These are phyloP conservation scores for Yarrowia hollandica DNA, from an alignment of 805 yeast genomes.

Conservation along the genomic window DNA sequence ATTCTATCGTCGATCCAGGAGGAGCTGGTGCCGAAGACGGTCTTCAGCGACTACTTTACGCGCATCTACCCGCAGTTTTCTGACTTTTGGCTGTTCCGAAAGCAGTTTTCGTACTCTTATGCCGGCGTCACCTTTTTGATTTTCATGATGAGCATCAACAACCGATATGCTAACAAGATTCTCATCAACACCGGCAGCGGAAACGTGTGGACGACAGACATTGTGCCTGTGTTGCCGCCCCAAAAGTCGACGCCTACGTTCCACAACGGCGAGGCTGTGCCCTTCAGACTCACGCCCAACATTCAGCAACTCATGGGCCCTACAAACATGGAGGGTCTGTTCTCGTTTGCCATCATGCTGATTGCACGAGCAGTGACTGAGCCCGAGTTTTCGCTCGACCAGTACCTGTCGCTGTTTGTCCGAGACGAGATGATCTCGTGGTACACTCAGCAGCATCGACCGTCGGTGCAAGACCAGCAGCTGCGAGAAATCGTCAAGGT, in stretches of 20 bases:
- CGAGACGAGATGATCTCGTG: slow-evolving; percentile 94
- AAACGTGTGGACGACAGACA: slow-evolving; percentile 88
- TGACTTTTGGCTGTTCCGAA: slow-evolving; percentile 96
- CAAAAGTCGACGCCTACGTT: slow-evolving; percentile 74
- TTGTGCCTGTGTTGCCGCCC: slow-evolving; percentile 66
- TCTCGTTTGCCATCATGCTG: slow-evolving; percentile 77
- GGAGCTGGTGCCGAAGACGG: slow-evolving; percentile 77
- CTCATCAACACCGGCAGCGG: slow-evolving; percentile 81
- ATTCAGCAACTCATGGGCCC: slow-evolving; percentile 92
- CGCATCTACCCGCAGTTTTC: slow-evolving; percentile 72
- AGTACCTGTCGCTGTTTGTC: slow-evolving; percentile 87
- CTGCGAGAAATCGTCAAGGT: slow-evolving; percentile 81
- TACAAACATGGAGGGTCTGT: slow-evolving; percentile 87
- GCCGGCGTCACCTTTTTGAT: slow-evolving; percentile 92
- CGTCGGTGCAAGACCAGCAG: slow-evolving; percentile 80
- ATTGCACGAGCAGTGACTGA: slow-evolving; percentile 87
- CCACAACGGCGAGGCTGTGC: slow-evolving; percentile 88
- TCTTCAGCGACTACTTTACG: slow-evolving; percentile 75
- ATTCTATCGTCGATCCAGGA: slow-evolving; percentile 88
- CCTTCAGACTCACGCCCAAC: slow-evolving; percentile 95
- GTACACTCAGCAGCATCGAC: slow-evolving; percentile 82
- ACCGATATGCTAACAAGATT: slow-evolving; percentile 91
- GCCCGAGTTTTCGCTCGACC: slow-evolving; percentile 89
- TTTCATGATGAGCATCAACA: slow-evolving; percentile 89
- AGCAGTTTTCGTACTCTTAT: slow-evolving; percentile 91